phyloP scores from a whole-genome alignment of 2,329 filamentous ascomycete genomes.

The Exophiala lecanii-corni region DNA sequence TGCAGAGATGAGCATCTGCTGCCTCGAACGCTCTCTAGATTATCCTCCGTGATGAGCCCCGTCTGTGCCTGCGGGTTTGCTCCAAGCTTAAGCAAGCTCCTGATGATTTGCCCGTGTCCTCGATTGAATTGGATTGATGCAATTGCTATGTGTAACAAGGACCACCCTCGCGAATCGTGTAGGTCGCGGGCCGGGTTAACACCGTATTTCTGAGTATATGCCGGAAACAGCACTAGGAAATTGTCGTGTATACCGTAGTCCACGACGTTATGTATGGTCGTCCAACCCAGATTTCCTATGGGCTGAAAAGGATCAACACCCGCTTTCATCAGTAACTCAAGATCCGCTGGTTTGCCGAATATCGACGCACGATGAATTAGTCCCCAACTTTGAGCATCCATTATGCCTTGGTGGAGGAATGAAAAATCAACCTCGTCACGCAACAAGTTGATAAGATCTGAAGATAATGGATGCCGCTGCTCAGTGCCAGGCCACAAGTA shows the following conservation, averaged over 20 bases:
- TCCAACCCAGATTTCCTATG: background rate
- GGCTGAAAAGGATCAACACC: constrained; percentile 7
- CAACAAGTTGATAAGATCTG: constrained; percentile 5
- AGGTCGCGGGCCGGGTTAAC: background rate
- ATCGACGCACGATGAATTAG: constrained; percentile 11
- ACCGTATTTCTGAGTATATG: constrained; percentile 4
- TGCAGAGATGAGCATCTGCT: constrained; percentile 1
- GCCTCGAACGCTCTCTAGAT: constrained; percentile 3
- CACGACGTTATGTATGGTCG: constrained; percentile 3
- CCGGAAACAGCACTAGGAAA: constrained; percentile 2
- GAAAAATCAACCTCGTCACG: background rate
- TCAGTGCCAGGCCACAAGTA: constrained; percentile 8
- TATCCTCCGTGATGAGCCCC: background rate
- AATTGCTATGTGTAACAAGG: constrained; percentile 7
- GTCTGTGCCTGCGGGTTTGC: constrained; percentile 6
- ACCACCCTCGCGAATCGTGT: constrained; percentile 6
- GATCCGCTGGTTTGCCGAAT: constrained; percentile 6
- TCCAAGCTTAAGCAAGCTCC: constrained; percentile 3
- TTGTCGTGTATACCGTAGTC: constrained; percentile 2
- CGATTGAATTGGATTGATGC: too few species aligned
- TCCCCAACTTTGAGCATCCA: constrained; percentile 5
- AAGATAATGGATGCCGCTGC: constrained; percentile 1
- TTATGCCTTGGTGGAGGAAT: background rate
- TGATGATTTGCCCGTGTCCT: constrained; percentile 7
- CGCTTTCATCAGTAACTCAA: constrained; percentile 3